Evolutionary conservation across 495 filamentous ascomycete species (phyloP), one percentile per base, ranked within the genome.

Genomic region (Lepraria neglecta): DNA sequence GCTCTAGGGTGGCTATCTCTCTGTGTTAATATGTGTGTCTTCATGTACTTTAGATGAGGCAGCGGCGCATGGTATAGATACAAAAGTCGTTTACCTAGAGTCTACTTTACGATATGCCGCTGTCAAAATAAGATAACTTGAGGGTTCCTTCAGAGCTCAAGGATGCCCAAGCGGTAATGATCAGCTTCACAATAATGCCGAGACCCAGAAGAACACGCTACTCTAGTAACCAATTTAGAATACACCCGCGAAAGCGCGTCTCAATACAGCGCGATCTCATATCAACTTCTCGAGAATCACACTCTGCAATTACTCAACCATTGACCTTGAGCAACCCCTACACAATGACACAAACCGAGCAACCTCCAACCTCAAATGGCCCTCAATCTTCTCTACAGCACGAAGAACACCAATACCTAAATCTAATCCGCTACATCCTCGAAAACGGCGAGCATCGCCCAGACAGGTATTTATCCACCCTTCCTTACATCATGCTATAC

Each of bases 361-460:
- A 17, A 60, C 28, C 17, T 6, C 11, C 58, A 9, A 0, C n/a
- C 3, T 43, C 35, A 3, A 14, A 31, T 4, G 35, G 3, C 5
- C 17, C 35, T 30, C 7, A n/a, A 21, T 58, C 31, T 71, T 57
- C 65, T 3, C 66, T 43, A 53, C 66, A 28, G 6, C 86, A 89
- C 66, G 85, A 90, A 71, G 88, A 92, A 74, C 71, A 87, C 69
- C 87, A 91, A 70, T 91, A 91, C 70, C 82, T 91, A 58, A 77
- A 85, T 63, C 76, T 95, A 38, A 87, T 95, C 68, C 86, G 82
- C 60, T 76, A 82, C 63, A 92, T 95, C 68, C 79, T 95, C 27
- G 72, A 79, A 27, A 71, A 82, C 44, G 91, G 91, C 63, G 91
- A 95, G 70, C 83, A 87, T 72, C 83, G 90, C 9, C 88, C 89